Conservation (phyloP, 2,329 filamentous ascomycete genomes). For the Plectosphaerella cucumerina region DNA sequence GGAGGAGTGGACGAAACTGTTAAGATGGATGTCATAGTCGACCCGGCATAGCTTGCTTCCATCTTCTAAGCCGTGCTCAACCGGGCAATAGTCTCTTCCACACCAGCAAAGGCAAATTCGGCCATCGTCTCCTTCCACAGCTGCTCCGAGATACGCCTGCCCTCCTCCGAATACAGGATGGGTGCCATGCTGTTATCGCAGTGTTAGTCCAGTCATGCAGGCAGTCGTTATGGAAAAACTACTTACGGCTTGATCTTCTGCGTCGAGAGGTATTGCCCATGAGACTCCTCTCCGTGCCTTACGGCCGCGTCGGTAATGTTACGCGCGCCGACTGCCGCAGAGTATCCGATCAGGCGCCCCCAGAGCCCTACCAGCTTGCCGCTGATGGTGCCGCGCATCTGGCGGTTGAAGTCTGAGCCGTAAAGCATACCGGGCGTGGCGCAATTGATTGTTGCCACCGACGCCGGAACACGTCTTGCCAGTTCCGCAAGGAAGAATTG, state of each 20-base stretch:
- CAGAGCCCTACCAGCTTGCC: background rate
- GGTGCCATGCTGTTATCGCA: background rate
- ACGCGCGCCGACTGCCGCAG: conserved; percentile 4
- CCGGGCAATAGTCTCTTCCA: background rate
- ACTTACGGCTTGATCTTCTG: background rate
- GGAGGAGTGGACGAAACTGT: too few relatives aligned
- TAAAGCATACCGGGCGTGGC: conserved; percentile 39
- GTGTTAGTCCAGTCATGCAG: background rate
- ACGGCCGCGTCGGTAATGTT: conserved; percentile 6
- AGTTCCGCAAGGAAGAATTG: conserved; percentile 31
- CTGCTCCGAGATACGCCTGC: conserved; percentile 24
- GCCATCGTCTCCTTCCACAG: conserved; percentile 34
- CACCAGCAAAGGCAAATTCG: conserved; percentile 25
- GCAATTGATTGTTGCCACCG: conserved; percentile 40
- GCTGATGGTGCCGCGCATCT: conserved; percentile 14
- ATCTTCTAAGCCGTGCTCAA: too few relatives aligned
- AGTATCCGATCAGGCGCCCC: conserved; percentile 14
- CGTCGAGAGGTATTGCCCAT: background rate
- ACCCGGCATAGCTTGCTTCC: too few relatives aligned
- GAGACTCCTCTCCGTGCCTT: conserved; percentile 1
- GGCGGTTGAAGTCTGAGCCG: conserved; percentile 34
- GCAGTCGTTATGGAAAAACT: background rate
- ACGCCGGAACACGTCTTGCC: conserved; percentile 26
- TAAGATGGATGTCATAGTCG: too few relatives aligned
- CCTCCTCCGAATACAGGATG: conserved; percentile 26